Base-by-base conservation (phyloP, 768 basidiomycete species). In the Lactarius trivialis region DNA sequence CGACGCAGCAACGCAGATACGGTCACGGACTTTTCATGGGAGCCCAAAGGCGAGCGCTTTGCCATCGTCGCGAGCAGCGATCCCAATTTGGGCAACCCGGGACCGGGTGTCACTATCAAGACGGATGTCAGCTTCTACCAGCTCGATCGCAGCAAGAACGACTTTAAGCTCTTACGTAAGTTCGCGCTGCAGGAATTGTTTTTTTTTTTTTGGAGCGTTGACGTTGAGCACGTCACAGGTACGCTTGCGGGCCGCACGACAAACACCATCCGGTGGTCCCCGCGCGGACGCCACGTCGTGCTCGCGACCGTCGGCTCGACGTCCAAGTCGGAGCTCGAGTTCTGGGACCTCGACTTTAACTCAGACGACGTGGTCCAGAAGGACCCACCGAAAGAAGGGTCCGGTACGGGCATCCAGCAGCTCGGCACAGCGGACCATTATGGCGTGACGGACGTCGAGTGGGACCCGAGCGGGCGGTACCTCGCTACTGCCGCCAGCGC, bases 341-440 rank as follows among this genome's bases (percentile, higher is more conserved):
- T 98, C 76, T 99, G 92, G 94, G 97, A 99, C 75, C 81, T 98
- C 49, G 97, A 99, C 77, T 95, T 97, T 73, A 87, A 82, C 66
- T 76, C 75, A 30, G 79, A 83, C 32, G 89, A 91, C 17, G 33
- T 19, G 79, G 80, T 14, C 74, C 76, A 34, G 75, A 78, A 64
- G 76, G 82, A 68, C 69, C 73, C 9, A 66, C 69, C 78, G 3
- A 81, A 82, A 67, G 82, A 82, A 56, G 95, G 96, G 53, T 93
- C 91, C 85, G 94, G 91, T 49, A 81, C 81, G 56, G 86, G 88
- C 45, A 92, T 98, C 67, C 90, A 94, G 71, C 80, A 89, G 7
- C 81, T 98, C 39, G 89, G 86, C 45, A 83, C 86, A 21, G 86
- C 88, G 3, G 97, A 98, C 74, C 96, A 98, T 73, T 99, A 96